phyloP scores from a whole-genome alignment of 1,284 basidiomycete species.

The Tylopilus sp. region DNA sequence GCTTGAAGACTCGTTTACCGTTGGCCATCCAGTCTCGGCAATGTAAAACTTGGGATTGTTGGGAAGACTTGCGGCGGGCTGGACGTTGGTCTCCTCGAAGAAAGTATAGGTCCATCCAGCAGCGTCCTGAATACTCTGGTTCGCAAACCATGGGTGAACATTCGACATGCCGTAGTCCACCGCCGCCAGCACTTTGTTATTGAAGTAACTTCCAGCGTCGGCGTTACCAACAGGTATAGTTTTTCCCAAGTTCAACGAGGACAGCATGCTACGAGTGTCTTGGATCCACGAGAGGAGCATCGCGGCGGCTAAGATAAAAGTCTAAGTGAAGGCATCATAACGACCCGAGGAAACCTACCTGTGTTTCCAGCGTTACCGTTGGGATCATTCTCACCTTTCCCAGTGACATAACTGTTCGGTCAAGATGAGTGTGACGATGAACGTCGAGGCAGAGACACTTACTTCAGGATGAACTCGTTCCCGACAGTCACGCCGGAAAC shows the following conservation, averaged over 20 bases:
- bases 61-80: constrained; percentile 21
- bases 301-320: constrained; percentile 26
- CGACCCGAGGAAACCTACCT: constrained; percentile 38
- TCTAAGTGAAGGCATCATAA: constrained; percentile 2
- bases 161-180: constrained; percentile 78
- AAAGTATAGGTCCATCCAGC: constrained; percentile 33
- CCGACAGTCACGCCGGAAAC: constrained; percentile 78
- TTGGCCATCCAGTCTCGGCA: constrained; percentile 78
- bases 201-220: constrained; percentile 88
- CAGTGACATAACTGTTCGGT: constrained; percentile 49
- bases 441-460: constrained; percentile 23
- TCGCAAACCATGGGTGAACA: constrained; percentile 84
- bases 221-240: constrained; percentile 77
- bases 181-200: constrained; percentile 57
- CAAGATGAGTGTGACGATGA: constrained; percentile 3
- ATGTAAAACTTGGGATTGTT: constrained; percentile 38
- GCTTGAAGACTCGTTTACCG: constrained; percentile 40
- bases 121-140: constrained; percentile 62
- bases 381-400: constrained; percentile 38
- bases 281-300: constrained; percentile 62
- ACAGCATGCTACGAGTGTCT: constrained; percentile 56
- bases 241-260: constrained; percentile 48
- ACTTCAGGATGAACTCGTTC: constrained; percentile 82
- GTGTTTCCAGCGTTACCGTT: constrained; percentile 52
- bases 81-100: constrained; percentile 32